Conservation (phyloP, 1,139 yeast species). For the Citeromyces hawaiiensis region DNA sequence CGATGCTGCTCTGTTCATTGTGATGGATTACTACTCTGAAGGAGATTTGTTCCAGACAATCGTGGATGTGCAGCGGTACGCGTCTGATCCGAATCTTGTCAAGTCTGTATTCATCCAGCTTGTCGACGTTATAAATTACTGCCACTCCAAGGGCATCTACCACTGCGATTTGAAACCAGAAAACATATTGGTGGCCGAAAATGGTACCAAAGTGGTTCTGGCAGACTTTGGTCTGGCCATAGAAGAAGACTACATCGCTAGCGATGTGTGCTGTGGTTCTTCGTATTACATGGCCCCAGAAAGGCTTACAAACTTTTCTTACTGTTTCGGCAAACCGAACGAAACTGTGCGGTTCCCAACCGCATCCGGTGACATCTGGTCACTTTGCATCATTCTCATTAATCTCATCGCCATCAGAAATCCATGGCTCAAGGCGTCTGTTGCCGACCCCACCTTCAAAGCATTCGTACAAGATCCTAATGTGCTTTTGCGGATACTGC, state of each 20-base stretch:
- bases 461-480: conserved; percentile 34
- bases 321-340: conserved; percentile 16
- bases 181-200: conserved; percentile 57
- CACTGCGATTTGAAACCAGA: conserved; percentile 94
- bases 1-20: conserved; percentile 45
- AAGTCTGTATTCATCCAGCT: conserved; percentile 67
- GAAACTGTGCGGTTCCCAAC: conserved; percentile 37
- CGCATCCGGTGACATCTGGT: conserved; percentile 77
- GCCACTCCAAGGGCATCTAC: conserved; percentile 53
- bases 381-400: conserved; percentile 68
- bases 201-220: conserved; percentile 44
- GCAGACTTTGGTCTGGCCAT: conserved; percentile 87
- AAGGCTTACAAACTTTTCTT: conserved; percentile 35
- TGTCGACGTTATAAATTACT: conserved; percentile 57
- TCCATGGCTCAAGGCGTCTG: conserved; percentile 82
- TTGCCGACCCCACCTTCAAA: conserved; percentile 43
- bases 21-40: conserved; percentile 74
- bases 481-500: conserved; percentile 50
- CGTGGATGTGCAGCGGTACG: conserved; percentile 50
- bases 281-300: conserved; percentile 93
- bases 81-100: conserved; percentile 37
- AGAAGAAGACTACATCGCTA: conserved; percentile 38
- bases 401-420: conserved; percentile 76
- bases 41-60: conserved; percentile 78
- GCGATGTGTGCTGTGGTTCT: conserved; percentile 77